Conservation (phyloP, 148 eudicot genomes). For the Agrostemma githago region DNA sequence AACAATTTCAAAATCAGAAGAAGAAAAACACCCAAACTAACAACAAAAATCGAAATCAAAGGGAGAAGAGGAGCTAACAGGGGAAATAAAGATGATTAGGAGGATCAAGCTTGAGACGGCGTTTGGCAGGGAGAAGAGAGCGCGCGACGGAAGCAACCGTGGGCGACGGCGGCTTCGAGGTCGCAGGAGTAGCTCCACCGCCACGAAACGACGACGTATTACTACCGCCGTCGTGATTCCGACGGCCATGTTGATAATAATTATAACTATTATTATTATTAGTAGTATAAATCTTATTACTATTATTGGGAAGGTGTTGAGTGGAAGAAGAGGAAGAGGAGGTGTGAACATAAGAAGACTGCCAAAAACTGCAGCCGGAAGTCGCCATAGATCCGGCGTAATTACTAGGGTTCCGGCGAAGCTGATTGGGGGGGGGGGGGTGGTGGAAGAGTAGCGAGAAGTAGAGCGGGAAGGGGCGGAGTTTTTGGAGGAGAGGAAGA, state of each 20-base stretch:
- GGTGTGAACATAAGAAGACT: constrained; percentile 31
- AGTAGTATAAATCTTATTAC: constrained; percentile 1
- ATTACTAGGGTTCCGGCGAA: constrained; percentile 8
- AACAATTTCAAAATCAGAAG: not conserved
- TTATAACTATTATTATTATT: not conserved
- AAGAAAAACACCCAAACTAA: not conserved
- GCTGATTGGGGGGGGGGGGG: not conserved
- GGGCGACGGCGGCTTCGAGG: constrained; percentile 19
- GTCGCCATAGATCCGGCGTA: constrained; percentile 34
- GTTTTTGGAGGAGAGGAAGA: not conserved
- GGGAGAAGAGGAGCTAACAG: constrained; percentile 28
- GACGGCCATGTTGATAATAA: constrained; percentile 19
- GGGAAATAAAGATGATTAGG: constrained; percentile 70
- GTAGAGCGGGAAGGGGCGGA: not conserved
- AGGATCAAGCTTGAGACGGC: constrained; percentile 80
- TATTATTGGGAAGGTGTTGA: constrained; percentile 38
- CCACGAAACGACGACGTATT: not conserved
- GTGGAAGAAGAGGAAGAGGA: constrained; percentile 55
- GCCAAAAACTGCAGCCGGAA: constrained; percentile 53
- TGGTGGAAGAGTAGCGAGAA: not conserved
- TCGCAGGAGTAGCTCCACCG: constrained; percentile 19
- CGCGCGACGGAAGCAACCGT: constrained; percentile 61
- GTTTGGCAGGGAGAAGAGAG: constrained; percentile 57
- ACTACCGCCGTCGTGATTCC: not conserved
- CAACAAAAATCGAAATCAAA: not conserved